These are phyloP conservation scores for Gryganskiella cystojenkinii DNA, from an alignment of 192 early-diverging fungal genomes.

Conservation along the genomic window DNA sequence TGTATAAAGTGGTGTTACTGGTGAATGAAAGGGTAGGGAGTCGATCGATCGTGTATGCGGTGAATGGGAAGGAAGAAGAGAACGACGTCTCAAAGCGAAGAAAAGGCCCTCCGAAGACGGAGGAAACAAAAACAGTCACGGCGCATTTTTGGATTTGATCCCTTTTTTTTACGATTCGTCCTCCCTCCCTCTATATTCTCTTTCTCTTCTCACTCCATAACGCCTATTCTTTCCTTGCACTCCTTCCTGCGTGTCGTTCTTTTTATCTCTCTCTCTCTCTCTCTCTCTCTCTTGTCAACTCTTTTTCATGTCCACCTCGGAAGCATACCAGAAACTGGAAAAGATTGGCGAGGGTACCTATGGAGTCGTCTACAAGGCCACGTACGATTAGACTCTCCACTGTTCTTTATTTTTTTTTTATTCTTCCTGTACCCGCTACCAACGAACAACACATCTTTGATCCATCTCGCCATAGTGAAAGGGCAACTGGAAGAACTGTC, in stretches of 20 bases:
- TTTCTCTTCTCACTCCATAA: no score
- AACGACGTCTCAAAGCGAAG: neutral
- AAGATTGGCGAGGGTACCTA: constrained; percentile 90
- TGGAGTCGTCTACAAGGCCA: constrained; percentile 82
- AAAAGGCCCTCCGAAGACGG: neutral
- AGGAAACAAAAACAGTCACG: no score
- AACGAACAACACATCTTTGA: neutral
- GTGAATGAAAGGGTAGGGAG: neutral
- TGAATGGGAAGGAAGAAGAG: neutral
- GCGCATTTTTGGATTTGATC: no score
- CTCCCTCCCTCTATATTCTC: no score
- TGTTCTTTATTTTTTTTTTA: neutral
- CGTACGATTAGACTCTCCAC: constrained; percentile 11
- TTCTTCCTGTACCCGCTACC: neutral
- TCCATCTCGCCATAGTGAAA: constrained; percentile 37
- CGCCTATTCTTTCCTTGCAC: no score
- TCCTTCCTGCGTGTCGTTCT: no score
- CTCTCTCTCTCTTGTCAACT: constrained; percentile 7
- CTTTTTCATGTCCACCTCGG: neutral
- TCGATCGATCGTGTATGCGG: neutral
- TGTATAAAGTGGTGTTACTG: neutral
- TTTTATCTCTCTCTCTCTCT: neutral
- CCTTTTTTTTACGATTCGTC: no score
- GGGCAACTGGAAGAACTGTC: constrained; percentile 64
- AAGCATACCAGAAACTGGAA: constrained; percentile 76